Conservation (phyloP, 2,329 filamentous ascomycete species). For the Colletotrichum sublineola region DNA sequence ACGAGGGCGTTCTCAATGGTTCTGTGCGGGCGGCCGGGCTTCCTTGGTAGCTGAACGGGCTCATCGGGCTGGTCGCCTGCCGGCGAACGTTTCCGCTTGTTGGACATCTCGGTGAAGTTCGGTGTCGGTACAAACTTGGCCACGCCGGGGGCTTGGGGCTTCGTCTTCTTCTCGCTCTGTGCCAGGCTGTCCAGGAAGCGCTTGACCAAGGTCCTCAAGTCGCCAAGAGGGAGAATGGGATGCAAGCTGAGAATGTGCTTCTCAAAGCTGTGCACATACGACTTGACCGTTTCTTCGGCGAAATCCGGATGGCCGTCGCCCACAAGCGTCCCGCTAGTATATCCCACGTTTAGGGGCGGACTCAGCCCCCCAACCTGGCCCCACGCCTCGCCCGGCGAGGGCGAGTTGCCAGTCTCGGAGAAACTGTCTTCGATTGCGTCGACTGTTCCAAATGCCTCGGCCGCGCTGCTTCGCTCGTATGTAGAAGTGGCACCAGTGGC, state of each 20-base stretch:
- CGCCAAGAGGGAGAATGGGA: slow-evolving; percentile 68
- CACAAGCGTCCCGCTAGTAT: slow-evolving; percentile 55
- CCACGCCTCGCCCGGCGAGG: slow-evolving; percentile 69
- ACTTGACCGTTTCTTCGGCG: slow-evolving; percentile 62
- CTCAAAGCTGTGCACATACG: slow-evolving; percentile 70
- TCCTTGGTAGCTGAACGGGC: slow-evolving; percentile 43
- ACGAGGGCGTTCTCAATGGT: slow-evolving; percentile 86
- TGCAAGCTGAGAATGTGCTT: slow-evolving; percentile 75
- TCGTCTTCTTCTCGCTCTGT: slow-evolving; percentile 24
- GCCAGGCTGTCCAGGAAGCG: slow-evolving; percentile 66
- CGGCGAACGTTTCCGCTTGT: slow-evolving; percentile 70
- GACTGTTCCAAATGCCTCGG: slow-evolving; percentile 54
- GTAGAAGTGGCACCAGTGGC: not conserved
- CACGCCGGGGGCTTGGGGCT: slow-evolving; percentile 39
- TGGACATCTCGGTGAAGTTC: slow-evolving; percentile 14
- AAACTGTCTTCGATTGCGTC: slow-evolving; percentile 60
- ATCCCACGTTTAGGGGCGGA: slow-evolving; percentile 53
- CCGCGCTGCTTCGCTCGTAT: slow-evolving; percentile 47
- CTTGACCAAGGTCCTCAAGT: slow-evolving; percentile 66
- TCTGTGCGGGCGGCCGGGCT: slow-evolving; percentile 67
- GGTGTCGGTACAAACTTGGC: slow-evolving; percentile 50
- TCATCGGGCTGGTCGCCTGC: slow-evolving; percentile 41
- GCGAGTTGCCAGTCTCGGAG: slow-evolving; percentile 65
- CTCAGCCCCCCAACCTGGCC: slow-evolving; percentile 68
- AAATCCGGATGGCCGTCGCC: slow-evolving; percentile 68